Evolutionary conservation across 257 asterid genomes (phyloP).

Genomic region (Datura wrightii): DNA sequence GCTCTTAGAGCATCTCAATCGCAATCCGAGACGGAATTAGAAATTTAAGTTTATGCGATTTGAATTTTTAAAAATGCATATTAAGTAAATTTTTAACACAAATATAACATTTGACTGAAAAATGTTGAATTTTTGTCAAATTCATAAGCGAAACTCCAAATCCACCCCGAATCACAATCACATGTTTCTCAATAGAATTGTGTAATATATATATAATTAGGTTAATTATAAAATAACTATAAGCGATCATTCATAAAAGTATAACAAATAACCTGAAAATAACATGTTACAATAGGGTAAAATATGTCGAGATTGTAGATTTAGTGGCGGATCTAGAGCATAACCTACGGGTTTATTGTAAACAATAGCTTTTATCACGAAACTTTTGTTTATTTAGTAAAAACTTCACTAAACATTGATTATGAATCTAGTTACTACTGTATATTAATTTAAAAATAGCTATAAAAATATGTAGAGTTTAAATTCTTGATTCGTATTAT

Average conservation of each 20-base stretch:
- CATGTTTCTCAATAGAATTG: background rate
- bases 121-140: too few species aligned
- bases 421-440: background rate
- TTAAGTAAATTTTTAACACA: too few species aligned
- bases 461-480: background rate
- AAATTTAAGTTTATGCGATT: background rate
- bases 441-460: background rate
- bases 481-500: background rate
- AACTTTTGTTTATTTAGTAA: background rate
- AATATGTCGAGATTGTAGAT: too few species aligned
- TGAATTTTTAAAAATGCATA: too few species aligned
- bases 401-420: background rate
- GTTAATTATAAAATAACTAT: background rate
- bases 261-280: too few species aligned
- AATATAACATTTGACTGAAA: too few species aligned
- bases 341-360: background rate
- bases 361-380: background rate
- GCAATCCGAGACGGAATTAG: background rate
- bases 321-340: too few species aligned
- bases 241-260: background rate
- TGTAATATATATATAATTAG: background rate
- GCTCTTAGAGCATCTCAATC: background rate
- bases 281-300: too few species aligned
- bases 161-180: background rate
- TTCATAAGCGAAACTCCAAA: too few species aligned